Base-by-base conservation (phyloP, 148 eudicot species). In the Fagopyrum esculentum region DNA sequence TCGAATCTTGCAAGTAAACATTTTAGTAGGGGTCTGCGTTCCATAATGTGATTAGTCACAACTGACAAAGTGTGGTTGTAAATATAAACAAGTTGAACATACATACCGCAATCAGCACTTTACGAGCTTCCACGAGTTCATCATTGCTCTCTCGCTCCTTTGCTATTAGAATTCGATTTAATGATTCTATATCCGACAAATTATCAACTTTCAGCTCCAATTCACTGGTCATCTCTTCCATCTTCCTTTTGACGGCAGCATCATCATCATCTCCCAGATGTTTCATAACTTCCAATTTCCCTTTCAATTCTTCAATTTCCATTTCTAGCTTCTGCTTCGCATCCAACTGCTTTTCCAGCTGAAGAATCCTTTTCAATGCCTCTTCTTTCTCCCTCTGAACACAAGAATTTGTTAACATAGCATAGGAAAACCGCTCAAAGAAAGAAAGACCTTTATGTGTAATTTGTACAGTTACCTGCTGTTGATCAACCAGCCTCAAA, bases 351-450 rank as follows among this genome's bases (percentile, higher is more conserved):
- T 84, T 90, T 82, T 92, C 94, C 77, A 95, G 70, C 82, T 74
- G 83, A 59, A 89, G 86, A 78, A 92, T 80, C 82, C 89, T 86
- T 40, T 88, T 88, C 69, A 87, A 61, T 4, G 91, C 90, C 66
- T 86, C 97, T 73, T 92, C 91, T 77, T 90, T 92, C 83, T 95
- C 96, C 75, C 89, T 92, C 99, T 95, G 89, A 64, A 81, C 72
- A 83, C 45, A 17, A n/a, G 30, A 46, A 46, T n/a, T 47, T 17
- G 74, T 19, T 26, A 71, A 71, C 30, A 46, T 29, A 47, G 19
- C 12, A 30, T 47, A 9, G 52, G 55, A 71, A 71, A 49, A 17
- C 6, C 30, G 9, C 30, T 45, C 29, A 47, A 17, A 17, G 52
- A 35, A 71, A 26, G 30, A n/a, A 26, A 10, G 47, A 47, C 74